Evolutionary conservation across 2,329 filamentous ascomycete species (phyloP), one percentile per base, ranked within the genome.

Genomic region (Bipolaris oryzae): DNA sequence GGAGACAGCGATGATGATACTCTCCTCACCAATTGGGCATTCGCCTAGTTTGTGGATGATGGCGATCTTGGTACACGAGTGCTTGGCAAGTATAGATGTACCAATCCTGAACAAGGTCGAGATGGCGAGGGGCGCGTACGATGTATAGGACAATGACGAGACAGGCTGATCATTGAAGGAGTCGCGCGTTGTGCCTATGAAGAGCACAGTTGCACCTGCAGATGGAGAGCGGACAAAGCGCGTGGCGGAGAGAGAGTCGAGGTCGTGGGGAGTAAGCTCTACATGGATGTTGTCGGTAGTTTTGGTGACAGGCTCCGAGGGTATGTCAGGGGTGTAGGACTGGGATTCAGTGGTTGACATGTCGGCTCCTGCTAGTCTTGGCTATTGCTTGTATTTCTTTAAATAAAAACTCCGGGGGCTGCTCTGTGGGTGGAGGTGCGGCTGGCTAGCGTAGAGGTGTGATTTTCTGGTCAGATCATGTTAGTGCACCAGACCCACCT

Each of bases 21-120:
- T 96, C 78, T 97, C 93, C 77, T 97, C 91, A n/a, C 88, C 89
- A 53, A 98, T 88, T 2, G 91, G 91, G 15, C 97, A 94, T 18
- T 86, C 83, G 0, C 95, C 95, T 3, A 98, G 82, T 3, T 94
- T 86, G 78, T 98, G 95, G 13, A 90, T 82, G 75, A 98, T 90
- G 47, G 89, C 87, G 56, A 98, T 87, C 7, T 86, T 89, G 35
- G 85, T 84, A 16, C 96, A 83, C 0, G 75, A 78, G 73, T 96
- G 87, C 63, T 86, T 87, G 10, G 76, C 69, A 15, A 77, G 76
- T 3, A 93, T 77, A 0, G 80, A 75, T 5, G 80, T 77, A 38
- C 86, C 86, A 66, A 95, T 91, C 18, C 75, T 70, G 42, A 87
- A 78, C 79, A 95, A 87, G 1, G 88, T 89, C 35, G 83, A 81